phyloP scores from a whole-genome alignment of 352 stramenopile genomes.

The Phytophthora aleatoria region DNA sequence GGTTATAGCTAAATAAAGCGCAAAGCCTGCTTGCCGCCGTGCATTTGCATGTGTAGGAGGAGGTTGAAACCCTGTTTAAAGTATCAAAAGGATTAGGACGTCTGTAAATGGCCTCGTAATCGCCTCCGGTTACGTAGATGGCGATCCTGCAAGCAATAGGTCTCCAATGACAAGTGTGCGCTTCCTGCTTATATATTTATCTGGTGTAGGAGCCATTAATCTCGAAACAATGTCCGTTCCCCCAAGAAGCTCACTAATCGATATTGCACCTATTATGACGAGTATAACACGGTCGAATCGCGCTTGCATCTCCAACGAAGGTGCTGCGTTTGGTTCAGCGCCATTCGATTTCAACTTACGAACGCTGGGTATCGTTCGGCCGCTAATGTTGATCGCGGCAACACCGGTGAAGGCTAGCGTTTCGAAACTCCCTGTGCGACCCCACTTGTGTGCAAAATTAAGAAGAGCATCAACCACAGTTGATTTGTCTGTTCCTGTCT shows the following conservation, averaged over 20 bases:
- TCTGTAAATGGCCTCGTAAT: too few species aligned
- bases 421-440: constrained; percentile 3
- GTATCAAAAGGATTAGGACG: too few species aligned
- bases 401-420: constrained; percentile 7
- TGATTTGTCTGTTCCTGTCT: constrained; percentile 16
- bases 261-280: constrained; percentile 34
- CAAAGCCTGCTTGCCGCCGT: neutral
- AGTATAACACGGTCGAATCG: constrained; percentile 23
- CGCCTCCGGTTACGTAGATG: too few species aligned
- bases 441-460: neutral
- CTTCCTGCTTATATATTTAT: constrained; percentile 30
- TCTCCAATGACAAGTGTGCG: too few species aligned
- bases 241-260: constrained; percentile 30
- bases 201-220: neutral
- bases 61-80: too few species aligned
- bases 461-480: constrained; percentile 10
- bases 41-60: too few species aligned
- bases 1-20: constrained; percentile 2
- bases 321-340: constrained; percentile 1
- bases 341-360: neutral
- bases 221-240: constrained; percentile 10
- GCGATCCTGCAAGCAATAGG: too few species aligned
- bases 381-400: constrained; percentile 19
- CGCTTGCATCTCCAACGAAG: constrained; percentile 20
- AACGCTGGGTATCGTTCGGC: constrained; percentile 9